Evolutionary conservation across 495 filamentous ascomycete genomes (phyloP), one percentile per base, ranked within the genome.

Genomic region (Penicillium manginii): DNA sequence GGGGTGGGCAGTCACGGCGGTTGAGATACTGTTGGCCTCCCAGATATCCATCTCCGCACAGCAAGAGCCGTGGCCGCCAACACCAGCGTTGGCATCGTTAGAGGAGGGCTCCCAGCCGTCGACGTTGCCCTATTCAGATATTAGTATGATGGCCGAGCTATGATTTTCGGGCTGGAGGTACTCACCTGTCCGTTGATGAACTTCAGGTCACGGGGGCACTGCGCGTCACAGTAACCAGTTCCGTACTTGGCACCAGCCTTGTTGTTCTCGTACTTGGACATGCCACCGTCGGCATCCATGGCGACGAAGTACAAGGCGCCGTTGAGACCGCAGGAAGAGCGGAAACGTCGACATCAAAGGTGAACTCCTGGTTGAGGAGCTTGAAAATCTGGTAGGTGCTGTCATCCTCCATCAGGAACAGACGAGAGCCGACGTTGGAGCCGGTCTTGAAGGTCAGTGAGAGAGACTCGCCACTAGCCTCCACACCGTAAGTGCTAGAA

Each of bases 11-110:
- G 86, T 87, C 53, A 80, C 74, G 4, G 81, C 74, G 8, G 79
- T 83, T 0, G 87, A 78, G 47, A 77, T 69, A 15, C 74, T 75
- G 77, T 91, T 91, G 59, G 86, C 85, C 64, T 89, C 87, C 83
- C 85, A 88, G 69, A 91, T 80, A 63, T 90, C 87, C 80, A 91
- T 85, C 73, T 91, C 88, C 26, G 83, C 80, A 69, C 88, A 91
- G 83, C 88, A 91, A 29, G 86, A 80, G 53, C 86, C 86, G 55
- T 84, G 80, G 39, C 73, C 68, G 50, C 86, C 87, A 26, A 78
- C 58, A 42, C 87, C 87, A 33, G 83, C 77, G 72, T 88, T 88
- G 51, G 60, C 43, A 68, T 88, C 82, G 73, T 79, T 87, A 58
- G 67, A 57, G 14, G 84, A 86, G 12, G 78, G 68, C 48, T 60